phyloP scores from a whole-genome alignment of 2,329 filamentous ascomycete genomes.

The Alternaria arbusti region DNA sequence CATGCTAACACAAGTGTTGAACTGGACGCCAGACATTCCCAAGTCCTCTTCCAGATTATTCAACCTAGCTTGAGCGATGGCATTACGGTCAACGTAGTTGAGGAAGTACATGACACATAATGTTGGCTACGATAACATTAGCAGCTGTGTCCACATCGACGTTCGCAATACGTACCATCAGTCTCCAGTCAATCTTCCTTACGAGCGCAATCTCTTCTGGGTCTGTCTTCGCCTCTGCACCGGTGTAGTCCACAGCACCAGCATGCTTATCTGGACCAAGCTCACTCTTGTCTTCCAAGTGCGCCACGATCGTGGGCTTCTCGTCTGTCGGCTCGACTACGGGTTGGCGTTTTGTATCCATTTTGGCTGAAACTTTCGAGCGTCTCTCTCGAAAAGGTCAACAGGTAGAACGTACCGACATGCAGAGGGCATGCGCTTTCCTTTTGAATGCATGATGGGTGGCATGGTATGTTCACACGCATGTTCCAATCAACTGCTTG shows the following conservation, averaged over 20 bases:
- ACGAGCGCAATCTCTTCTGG: constrained; percentile 42
- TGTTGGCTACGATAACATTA: constrained; percentile 39
- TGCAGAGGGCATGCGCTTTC: not conserved
- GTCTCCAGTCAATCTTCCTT: constrained; percentile 39
- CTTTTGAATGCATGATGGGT: constrained; percentile 13
- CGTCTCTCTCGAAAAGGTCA: not conserved
- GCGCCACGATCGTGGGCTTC: constrained; percentile 14
- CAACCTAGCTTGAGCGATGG: constrained; percentile 69
- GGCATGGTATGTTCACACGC: not conserved
- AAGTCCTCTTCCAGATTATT: constrained; percentile 66
- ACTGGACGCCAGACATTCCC: constrained; percentile 35
- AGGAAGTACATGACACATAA: constrained; percentile 53
- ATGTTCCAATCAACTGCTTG: constrained; percentile 2
- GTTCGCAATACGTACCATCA: constrained; percentile 28
- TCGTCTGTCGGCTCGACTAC: constrained; percentile 18
- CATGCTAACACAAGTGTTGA: constrained; percentile 58
- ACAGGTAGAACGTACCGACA: not conserved
- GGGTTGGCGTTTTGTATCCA: constrained; percentile 13
- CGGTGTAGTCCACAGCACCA: constrained; percentile 33
- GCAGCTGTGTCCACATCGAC: not conserved
- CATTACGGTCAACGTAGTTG: constrained; percentile 62
- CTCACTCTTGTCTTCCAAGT: constrained; percentile 28
- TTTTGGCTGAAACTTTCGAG: not conserved
- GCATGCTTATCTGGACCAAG: constrained; percentile 23
- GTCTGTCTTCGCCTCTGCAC: constrained; percentile 41